phyloP scores from a whole-genome alignment of 768 basidiomycete genomes.

The Psilocybe tampanensis region DNA sequence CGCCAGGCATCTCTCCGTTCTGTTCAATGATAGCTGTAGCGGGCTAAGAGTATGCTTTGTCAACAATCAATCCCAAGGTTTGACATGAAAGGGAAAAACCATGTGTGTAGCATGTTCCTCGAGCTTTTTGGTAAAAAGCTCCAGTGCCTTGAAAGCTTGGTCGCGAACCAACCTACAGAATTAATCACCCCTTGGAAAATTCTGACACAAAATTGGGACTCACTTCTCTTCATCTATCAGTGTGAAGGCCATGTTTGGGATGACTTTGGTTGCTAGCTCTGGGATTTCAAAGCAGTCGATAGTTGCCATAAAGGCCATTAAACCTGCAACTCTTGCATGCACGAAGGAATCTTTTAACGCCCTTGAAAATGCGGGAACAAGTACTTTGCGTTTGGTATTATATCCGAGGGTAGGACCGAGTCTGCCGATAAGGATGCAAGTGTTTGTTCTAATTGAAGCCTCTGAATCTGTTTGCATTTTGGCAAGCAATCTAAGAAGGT shows the following conservation, averaged over 20 bases:
- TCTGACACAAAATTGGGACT: conserved; percentile 18
- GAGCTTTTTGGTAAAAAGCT: conserved; percentile 82
- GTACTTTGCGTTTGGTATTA: conserved; percentile 93
- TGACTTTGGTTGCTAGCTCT: conserved; percentile 87
- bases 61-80: background rate
- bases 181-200: background rate
- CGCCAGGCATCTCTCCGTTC: conserved; percentile 24
- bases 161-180: conserved; percentile 85
- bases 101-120: conserved; percentile 80
- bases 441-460: conserved; percentile 95
- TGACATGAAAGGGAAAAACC: conserved; percentile 49
- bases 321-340: conserved; percentile 89
- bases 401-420: conserved; percentile 83
- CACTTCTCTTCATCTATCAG: conserved; percentile 95
- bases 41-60: conserved; percentile 28
- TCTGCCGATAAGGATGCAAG: conserved; percentile 93
- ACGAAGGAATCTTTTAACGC: conserved; percentile 91
- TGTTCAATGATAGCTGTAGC: conserved; percentile 33
- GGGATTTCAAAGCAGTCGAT: conserved; percentile 87
- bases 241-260: conserved; percentile 80
- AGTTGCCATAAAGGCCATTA: conserved; percentile 96
- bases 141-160: conserved; percentile 93
- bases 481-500: conserved; percentile 89
- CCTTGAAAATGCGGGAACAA: conserved; percentile 91
- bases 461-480: conserved; percentile 93